Evolutionary conservation across 805 yeast genomes (phyloP).

Genomic region (Candida tammaniensis): DNA sequence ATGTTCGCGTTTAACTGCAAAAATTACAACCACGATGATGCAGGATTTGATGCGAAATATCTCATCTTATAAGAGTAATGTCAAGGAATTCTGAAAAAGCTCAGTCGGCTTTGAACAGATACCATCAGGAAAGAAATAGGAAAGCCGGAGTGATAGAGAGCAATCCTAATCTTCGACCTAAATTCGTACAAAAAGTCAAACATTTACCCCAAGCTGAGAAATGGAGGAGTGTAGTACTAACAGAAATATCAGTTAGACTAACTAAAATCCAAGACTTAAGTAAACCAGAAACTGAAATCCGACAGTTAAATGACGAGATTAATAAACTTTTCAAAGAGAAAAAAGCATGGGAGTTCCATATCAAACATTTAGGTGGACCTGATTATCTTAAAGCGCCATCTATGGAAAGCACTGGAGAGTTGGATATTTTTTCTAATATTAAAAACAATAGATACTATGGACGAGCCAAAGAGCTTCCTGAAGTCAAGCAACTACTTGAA

Average conservation of each 20-base stretch:
- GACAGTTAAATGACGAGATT: conserved; percentile 73
- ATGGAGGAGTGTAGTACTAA: conserved; percentile 60
- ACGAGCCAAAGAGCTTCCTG: conserved; percentile 76
- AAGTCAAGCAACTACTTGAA: conserved; percentile 43
- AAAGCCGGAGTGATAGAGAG: conserved; percentile 58
- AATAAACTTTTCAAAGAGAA: conserved; percentile 67
- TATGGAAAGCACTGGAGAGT: conserved; percentile 15
- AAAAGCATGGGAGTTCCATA: conserved; percentile 75
- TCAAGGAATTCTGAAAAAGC: conserved; percentile 77
- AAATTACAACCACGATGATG: too few species aligned
- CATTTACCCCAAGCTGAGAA: conserved; percentile 63
- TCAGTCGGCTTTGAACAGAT: conserved; percentile 64
- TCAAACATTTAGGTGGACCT: conserved; percentile 70
- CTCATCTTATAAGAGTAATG: too few species aligned
- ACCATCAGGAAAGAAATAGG: conserved; percentile 58
- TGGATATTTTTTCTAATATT: conserved; percentile 16
- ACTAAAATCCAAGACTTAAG: conserved; percentile 60
- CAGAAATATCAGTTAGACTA: conserved; percentile 61
- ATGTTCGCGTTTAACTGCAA: too few species aligned
- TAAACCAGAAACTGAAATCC: conserved; percentile 56
- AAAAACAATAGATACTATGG: conserved; percentile 77
- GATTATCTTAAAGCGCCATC: conserved; percentile 45
- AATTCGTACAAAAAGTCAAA: conserved; percentile 49
- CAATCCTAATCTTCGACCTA: conserved; percentile 59
- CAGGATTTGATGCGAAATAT: too few species aligned